These are phyloP conservation scores for Solanum appendiculatum DNA, from an alignment of 257 asterid species.

Conservation along the genomic window DNA sequence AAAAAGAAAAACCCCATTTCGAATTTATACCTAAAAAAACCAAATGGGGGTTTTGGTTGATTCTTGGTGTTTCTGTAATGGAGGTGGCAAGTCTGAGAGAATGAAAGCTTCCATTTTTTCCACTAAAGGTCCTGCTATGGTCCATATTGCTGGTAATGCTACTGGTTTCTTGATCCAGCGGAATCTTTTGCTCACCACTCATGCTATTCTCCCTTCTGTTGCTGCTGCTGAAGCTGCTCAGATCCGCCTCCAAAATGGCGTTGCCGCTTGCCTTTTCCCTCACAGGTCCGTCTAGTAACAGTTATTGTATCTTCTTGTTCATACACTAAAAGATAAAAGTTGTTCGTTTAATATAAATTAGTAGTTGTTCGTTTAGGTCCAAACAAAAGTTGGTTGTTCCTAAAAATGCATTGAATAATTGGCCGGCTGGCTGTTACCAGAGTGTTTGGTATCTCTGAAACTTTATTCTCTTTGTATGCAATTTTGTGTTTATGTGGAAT, in stretches of 20 bases:
- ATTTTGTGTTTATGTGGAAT: neutral
- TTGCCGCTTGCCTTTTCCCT: slow-evolving; percentile 63
- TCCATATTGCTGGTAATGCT: slow-evolving; percentile 38
- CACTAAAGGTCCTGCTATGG: slow-evolving; percentile 74
- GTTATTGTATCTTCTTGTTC: neutral
- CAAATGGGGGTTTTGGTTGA: slow-evolving; percentile 68
- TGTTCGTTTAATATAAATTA: neutral
- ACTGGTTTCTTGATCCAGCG: slow-evolving; percentile 93
- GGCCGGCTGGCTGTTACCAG: neutral
- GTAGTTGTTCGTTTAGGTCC: neutral
- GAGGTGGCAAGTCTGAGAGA: slow-evolving; percentile 93
- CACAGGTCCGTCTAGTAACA: slow-evolving; percentile 47
- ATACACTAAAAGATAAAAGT: neutral
- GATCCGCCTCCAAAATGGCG: slow-evolving; percentile 80
- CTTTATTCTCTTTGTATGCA: neutral
- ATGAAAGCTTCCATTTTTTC: slow-evolving; percentile 69
- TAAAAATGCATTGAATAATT: neutral
- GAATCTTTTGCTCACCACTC: slow-evolving; percentile 88
- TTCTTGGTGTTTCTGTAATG: slow-evolving; percentile 91
- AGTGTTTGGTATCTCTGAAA: neutral
- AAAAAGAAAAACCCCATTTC: neutral
- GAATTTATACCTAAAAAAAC: neutral
- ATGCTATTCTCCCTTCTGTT: slow-evolving; percentile 67
- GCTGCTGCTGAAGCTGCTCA: slow-evolving; percentile 81
- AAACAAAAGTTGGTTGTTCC: neutral